phyloP scores from a whole-genome alignment of 2,329 filamentous ascomycete species.

The Hypoxylon sp. region DNA sequence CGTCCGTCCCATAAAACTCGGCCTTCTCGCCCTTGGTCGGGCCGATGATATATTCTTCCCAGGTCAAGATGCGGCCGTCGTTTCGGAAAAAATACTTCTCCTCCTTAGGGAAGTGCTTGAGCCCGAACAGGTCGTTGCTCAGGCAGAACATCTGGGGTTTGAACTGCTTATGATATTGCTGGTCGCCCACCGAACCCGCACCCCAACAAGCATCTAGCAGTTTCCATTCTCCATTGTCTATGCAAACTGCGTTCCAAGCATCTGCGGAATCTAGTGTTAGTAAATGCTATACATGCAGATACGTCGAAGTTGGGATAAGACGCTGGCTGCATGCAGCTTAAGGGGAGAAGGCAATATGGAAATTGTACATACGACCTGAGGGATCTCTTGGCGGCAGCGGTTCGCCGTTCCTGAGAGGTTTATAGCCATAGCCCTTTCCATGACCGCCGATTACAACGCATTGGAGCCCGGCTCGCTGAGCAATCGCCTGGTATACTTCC shows the following conservation, averaged over 20 bases:
- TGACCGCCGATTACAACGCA: constrained; percentile 80
- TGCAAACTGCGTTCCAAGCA: constrained; percentile 93
- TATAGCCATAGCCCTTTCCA: constrained; percentile 87
- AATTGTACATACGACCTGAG: constrained; percentile 60
- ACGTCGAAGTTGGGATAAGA: neutral
- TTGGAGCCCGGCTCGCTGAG: constrained; percentile 82
- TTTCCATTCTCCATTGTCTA: constrained; percentile 92
- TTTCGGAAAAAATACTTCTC: constrained; percentile 76
- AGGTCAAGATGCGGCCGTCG: constrained; percentile 75
- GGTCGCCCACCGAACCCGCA: constrained; percentile 74
- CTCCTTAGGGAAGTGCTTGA: constrained; percentile 82
- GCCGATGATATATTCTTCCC: constrained; percentile 85
- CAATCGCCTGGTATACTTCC: constrained; percentile 82
- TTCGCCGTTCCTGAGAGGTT: constrained; percentile 71
- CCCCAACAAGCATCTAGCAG: constrained; percentile 95
- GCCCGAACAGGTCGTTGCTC: constrained; percentile 83
- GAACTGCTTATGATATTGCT: constrained; percentile 76
- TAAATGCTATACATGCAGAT: neutral
- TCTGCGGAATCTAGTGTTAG: constrained; percentile 54
- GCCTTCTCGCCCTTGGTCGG: constrained; percentile 64
- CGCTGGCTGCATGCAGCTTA: neutral
- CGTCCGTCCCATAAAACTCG: constrained; percentile 61
- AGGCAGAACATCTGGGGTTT: constrained; percentile 70
- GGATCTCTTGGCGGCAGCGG: constrained; percentile 72
- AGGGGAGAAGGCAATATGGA: neutral